Base-by-base conservation (phyloP, 2,329 filamentous ascomycete genomes). In the Pseudocercospora fuligena region DNA sequence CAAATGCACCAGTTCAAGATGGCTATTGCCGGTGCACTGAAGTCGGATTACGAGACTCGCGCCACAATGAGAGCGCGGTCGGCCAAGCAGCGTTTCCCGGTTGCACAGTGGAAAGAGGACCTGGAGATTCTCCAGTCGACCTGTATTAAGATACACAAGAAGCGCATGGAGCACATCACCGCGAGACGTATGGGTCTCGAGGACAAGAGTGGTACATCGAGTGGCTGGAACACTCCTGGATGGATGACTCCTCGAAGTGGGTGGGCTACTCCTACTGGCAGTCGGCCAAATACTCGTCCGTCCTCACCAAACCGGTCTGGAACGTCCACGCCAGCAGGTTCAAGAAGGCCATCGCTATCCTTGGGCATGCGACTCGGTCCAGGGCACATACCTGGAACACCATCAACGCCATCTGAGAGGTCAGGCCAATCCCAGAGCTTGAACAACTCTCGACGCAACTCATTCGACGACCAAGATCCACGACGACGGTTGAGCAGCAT, bases 61-160 rank as follows among this genome's bases (percentile, higher is more conserved):
- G 85, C 85, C 0, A 81, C 85, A 72, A 90, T 90, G 88, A 83
- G 88, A 73, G 88, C 87, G 25, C 82, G 86, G 58, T 88, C 86
- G n/a, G 87, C 86, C 11, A 86, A 87, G 69, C 88, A 90, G 73
- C 82, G 88, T 31, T 90, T 90, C 77, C 88, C 88, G 12, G 87
- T 90, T 14, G 85, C 85, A 1, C 86, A 89, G 72, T 90, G 88
- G 88, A 80, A 88, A 40, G 84, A 88, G 70, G 86, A 88, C 67
- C 78, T 90, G 14, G 87, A 89, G 68, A 87, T 85, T 47, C 81
- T 90, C 19, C 88, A 90, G 73, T 80, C 80, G 14, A 87, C 84
- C 9, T 83, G 87, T 0, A 89, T 90, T 73, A 84, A 85, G 60
- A 82, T 88, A 16, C 84, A 86, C 73, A 78, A 83, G 70, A 85